phyloP scores from a whole-genome alignment of 495 filamentous ascomycete species.

The Penicillium mononematosum region DNA sequence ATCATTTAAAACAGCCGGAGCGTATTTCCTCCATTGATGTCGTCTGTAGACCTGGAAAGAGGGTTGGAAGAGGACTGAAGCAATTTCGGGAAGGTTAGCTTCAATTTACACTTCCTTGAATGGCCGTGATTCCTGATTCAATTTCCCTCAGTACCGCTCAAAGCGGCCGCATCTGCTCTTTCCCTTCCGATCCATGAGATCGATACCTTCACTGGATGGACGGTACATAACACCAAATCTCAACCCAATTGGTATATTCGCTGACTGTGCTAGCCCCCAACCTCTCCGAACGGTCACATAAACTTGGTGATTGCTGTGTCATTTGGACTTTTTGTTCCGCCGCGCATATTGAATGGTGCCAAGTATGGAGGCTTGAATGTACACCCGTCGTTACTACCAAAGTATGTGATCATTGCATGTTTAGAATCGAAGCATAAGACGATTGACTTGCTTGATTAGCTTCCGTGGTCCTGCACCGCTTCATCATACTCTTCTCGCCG shows the following conservation, averaged over 20 bases:
- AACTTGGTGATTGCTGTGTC: slow-evolving; percentile 95
- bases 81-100: slow-evolving; percentile 66
- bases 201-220: slow-evolving; percentile 80
- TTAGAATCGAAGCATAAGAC: not conserved
- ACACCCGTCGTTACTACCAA: slow-evolving; percentile 89
- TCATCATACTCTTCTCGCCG: slow-evolving; percentile 70
- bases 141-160: slow-evolving; percentile 65
- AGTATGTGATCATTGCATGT: slow-evolving; percentile 47
- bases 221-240: slow-evolving; percentile 43
- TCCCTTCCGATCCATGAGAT: slow-evolving; percentile 68
- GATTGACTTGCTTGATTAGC: slow-evolving; percentile 37
- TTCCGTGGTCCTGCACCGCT: slow-evolving; percentile 76
- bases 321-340: slow-evolving; percentile 86
- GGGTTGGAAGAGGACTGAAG: slow-evolving; percentile 69
- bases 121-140: slow-evolving; percentile 11
- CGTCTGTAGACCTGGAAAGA: slow-evolving; percentile 75
- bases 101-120: not conserved
- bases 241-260: not conserved
- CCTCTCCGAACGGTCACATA: slow-evolving; percentile 49
- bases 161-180: slow-evolving; percentile 59
- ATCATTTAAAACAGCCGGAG: slow-evolving; percentile 51
- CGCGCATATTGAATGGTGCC: slow-evolving; percentile 63
- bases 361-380: slow-evolving; percentile 89
- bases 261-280: slow-evolving; percentile 53
- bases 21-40: slow-evolving; percentile 84